Percentiles rank a stretch among this genome's conserved stretches.
phyloP scores from a whole-genome alignment of 495 filamentous ascomycete genomes.

The Hypoxylon perforatum region DNA sequence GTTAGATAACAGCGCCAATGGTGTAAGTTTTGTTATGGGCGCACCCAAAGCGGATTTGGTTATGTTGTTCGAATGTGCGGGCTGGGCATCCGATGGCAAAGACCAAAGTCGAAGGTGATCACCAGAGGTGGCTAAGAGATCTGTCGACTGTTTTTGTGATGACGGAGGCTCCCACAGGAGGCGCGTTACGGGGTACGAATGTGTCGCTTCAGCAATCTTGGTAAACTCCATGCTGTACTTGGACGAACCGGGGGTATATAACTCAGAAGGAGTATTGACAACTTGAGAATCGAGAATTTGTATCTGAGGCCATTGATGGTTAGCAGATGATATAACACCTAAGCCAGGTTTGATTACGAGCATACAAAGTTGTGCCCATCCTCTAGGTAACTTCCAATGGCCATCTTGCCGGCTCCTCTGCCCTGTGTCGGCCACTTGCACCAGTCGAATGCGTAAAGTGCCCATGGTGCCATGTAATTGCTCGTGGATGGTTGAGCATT shows the following conservation, averaged over 20 bases:
- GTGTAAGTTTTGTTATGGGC: constrained; percentile 86
- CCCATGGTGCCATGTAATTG: constrained; percentile 95
- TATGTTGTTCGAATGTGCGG: constrained; percentile 76
- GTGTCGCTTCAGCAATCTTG: constrained; percentile 95
- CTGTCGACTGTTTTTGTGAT: constrained; percentile 95
- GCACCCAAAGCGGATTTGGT: constrained; percentile 72
- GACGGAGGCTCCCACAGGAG: constrained; percentile 98
- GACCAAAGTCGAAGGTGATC: constrained; percentile 98
- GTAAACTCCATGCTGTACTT: constrained; percentile 87
- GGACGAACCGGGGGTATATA: constrained; percentile 73
- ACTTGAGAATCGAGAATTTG: constrained; percentile 95
- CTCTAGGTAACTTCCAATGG: constrained; percentile 94
- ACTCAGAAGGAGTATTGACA: constrained; percentile 75
- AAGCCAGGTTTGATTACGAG: constrained; percentile 9
- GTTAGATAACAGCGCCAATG: constrained; percentile 92
- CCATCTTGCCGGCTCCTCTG: constrained; percentile 87
- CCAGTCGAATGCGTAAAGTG: constrained; percentile 97
- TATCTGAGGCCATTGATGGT: constrained; percentile 68
- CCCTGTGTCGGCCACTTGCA: constrained; percentile 95
- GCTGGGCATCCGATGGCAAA: constrained; percentile 68
- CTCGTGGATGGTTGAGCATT: constrained; percentile 66
- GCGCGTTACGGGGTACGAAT: constrained; percentile 96
- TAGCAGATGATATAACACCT: not conserved
- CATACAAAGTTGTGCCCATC: constrained; percentile 97
- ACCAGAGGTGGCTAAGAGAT: constrained; percentile 94